phyloP scores from a whole-genome alignment of 2,329 filamentous ascomycete genomes.

The Coniochaeta hoffmannii region DNA sequence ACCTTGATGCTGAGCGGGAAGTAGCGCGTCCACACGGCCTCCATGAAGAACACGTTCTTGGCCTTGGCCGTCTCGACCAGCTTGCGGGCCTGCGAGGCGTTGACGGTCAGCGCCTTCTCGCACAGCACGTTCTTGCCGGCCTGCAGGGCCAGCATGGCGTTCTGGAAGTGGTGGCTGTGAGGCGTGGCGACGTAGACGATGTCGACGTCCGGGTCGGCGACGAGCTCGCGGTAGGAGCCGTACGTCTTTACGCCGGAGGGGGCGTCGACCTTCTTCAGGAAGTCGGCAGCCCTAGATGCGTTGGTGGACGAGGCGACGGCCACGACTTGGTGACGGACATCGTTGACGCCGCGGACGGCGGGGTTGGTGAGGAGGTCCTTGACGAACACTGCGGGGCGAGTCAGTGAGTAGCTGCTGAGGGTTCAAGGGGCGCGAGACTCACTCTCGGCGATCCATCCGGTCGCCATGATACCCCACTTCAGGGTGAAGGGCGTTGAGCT shows the following conservation, averaged over 20 bases:
- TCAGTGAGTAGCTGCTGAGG: neutral
- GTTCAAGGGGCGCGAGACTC: conserved; percentile 15
- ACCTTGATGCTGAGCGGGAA: conserved; percentile 77
- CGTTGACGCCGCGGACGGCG: conserved; percentile 56
- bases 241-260: conserved; percentile 64
- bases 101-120: conserved; percentile 86
- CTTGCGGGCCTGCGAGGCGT: conserved; percentile 65
- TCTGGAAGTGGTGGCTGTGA: conserved; percentile 90
- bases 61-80: conserved; percentile 64
- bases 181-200: conserved; percentile 87
- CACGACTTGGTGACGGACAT: conserved; percentile 69
- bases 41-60: conserved; percentile 73
- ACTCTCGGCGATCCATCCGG: conserved; percentile 52
- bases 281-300: conserved; percentile 59
- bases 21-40: conserved; percentile 84
- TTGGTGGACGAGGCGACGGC: conserved; percentile 77
- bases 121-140: conserved; percentile 85
- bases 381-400: conserved; percentile 46
- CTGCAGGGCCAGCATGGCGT: conserved; percentile 74
- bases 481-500: conserved; percentile 36
- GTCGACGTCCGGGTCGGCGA: conserved; percentile 70
- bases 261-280: conserved; percentile 65
- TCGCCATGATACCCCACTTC: conserved; percentile 56
- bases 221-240: conserved; percentile 75
- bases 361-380: conserved; percentile 75